A percentile compares a stretch with the other conserved stretches of the same genome.
Conservation (phyloP, 352 stramenopile species). For the Elongisporangium anandrum region DNA sequence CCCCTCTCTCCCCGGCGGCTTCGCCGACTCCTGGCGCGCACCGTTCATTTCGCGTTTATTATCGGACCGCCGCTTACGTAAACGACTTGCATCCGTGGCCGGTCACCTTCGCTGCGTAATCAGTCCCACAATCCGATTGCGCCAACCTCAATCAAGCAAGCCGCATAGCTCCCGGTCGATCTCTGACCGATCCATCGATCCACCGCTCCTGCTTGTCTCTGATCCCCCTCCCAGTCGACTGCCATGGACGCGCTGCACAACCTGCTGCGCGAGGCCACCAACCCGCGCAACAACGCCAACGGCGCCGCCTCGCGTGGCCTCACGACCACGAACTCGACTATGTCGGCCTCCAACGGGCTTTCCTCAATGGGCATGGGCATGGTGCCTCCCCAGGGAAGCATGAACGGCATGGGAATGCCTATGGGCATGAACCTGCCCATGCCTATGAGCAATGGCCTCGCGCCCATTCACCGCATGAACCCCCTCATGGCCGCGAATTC, state of each 20-base stretch:
- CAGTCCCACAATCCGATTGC: slow-evolving; percentile 6
- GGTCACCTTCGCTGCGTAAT: slow-evolving; percentile 24
- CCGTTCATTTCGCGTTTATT: slow-evolving; percentile 23
- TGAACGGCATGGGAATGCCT: slow-evolving; percentile 33
- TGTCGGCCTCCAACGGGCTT: neutral
- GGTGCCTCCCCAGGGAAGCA: slow-evolving; percentile 17
- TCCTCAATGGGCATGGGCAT: slow-evolving; percentile 25
- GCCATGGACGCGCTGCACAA: slow-evolving; percentile 80
- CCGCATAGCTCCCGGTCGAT: neutral
- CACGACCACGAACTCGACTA: slow-evolving; percentile 7
- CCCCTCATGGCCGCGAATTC: slow-evolving; percentile 57
- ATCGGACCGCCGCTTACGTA: slow-evolving; percentile 29
- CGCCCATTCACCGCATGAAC: slow-evolving; percentile 73
- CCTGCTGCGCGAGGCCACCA: slow-evolving; percentile 59
- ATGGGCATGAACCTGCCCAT: slow-evolving; percentile 66
- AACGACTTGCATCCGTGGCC: slow-evolving; percentile 12
- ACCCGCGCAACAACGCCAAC: slow-evolving; percentile 33
- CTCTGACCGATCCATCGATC: neutral
- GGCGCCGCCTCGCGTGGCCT: slow-evolving; percentile 8
- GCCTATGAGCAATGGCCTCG: slow-evolving; percentile 48
- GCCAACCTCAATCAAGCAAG: slow-evolving; percentile 7
- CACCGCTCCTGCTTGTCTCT: neutral
- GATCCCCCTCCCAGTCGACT: neutral
- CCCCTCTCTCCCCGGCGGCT: slow-evolving; percentile 3
- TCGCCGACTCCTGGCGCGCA: slow-evolving; percentile 20